These are phyloP conservation scores for Solanum sparsipilum DNA, from an alignment of 257 asterid genomes.

Conservation along the genomic window DNA sequence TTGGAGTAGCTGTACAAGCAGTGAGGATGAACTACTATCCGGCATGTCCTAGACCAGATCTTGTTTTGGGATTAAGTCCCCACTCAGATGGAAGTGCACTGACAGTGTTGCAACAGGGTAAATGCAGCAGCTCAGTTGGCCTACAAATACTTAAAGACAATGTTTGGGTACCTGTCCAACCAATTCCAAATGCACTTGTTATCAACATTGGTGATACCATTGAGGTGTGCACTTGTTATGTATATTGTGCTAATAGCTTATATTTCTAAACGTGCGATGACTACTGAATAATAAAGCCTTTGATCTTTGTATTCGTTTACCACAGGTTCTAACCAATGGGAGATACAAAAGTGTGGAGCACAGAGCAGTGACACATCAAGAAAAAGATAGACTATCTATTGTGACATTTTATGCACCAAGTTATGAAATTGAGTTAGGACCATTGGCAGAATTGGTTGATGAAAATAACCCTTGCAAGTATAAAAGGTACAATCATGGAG, in stretches of 20 bases:
- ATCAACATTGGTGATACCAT: conserved; percentile 89
- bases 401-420: conserved; percentile 97
- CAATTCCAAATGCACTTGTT: conserved; percentile 73
- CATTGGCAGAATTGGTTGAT: conserved; percentile 43
- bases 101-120: conserved; percentile 79
- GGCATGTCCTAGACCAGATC: conserved; percentile 89
- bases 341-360: conserved; percentile 95
- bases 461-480: conserved; percentile 51
- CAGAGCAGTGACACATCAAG: conserved; percentile 75
- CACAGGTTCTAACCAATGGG: conserved; percentile 80
- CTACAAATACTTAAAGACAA: conserved; percentile 66
- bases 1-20: conserved; percentile 86
- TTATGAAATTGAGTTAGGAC: conserved; percentile 71
- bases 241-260: background rate
- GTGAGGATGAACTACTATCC: conserved; percentile 95
- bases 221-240: conserved; percentile 37
- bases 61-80: conserved; percentile 85
- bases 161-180: conserved; percentile 63
- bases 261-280: background rate
- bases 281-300: background rate
- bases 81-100: conserved; percentile 99
- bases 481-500: conserved; percentile 91
- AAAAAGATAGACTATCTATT: conserved; percentile 72
- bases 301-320: background rate
- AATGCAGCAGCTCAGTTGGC: conserved; percentile 55